Evolutionary conservation across 2,329 filamentous ascomycete genomes (phyloP).

Genomic region (Fusarium longipes): DNA sequence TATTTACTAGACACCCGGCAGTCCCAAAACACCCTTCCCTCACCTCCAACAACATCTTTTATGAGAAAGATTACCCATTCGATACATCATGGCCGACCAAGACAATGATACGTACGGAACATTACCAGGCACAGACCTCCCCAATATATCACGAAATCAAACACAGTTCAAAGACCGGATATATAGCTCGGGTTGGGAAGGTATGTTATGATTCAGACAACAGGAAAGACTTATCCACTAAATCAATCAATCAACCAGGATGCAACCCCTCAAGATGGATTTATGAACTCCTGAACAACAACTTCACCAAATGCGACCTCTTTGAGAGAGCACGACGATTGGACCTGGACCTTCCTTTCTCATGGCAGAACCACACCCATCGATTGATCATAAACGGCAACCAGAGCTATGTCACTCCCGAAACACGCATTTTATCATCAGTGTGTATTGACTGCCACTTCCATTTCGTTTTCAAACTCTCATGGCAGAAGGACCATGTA

Average conservation of each 20-base stretch:
- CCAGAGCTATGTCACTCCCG: constrained; percentile 49
- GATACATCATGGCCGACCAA: constrained; percentile 46
- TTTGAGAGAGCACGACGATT: constrained; percentile 50
- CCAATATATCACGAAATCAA: constrained; percentile 47
- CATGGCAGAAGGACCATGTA: constrained; percentile 48
- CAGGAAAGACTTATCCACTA: constrained; percentile 8
- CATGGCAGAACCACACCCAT: constrained; percentile 52
- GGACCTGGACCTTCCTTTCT: constrained; percentile 47
- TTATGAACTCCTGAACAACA: constrained; percentile 54
- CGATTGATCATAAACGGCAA: constrained; percentile 55
- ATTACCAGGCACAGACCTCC: constrained; percentile 49
- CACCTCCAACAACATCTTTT: not conserved
- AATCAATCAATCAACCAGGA: constrained; percentile 42
- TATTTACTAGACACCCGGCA: constrained; percentile 28
- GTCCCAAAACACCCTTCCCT: constrained; percentile 12
- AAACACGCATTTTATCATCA: constrained; percentile 49
- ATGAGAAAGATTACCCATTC: not conserved
- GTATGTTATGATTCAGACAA: constrained; percentile 35
- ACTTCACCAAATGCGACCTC: constrained; percentile 52
- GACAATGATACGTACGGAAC: constrained; percentile 49
- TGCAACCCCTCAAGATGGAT: constrained; percentile 57
- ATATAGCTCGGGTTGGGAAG: constrained; percentile 42
- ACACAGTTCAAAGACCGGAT: constrained; percentile 50
- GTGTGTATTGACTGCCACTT: constrained; percentile 57
- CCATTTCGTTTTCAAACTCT: constrained; percentile 55